phyloP scores from a whole-genome alignment of 1,284 basidiomycete species.

The Ceratobasidium theobromae region DNA sequence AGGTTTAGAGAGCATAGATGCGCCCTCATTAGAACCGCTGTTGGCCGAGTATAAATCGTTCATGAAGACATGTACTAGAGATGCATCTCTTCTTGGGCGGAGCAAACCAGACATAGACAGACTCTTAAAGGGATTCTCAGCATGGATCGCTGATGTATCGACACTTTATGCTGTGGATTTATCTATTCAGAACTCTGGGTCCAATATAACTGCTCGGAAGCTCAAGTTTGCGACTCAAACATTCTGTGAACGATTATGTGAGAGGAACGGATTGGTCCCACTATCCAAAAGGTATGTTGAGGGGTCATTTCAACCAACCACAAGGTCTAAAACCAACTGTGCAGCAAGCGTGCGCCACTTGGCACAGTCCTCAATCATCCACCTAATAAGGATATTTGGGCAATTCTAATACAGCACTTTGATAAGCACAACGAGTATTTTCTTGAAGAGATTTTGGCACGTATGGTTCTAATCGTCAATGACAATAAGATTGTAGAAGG shows the following conservation, averaged over 20 bases:
- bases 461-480: slow-evolving; percentile 47
- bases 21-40: slow-evolving; percentile 59
- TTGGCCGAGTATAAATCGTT: slow-evolving; percentile 69
- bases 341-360: slow-evolving; percentile 62
- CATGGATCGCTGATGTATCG: slow-evolving; percentile 73
- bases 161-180: slow-evolving; percentile 50
- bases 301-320: background rate
- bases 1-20: slow-evolving; percentile 38
- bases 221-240: slow-evolving; percentile 62
- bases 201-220: slow-evolving; percentile 42
- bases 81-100: slow-evolving; percentile 58
- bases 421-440: slow-evolving; percentile 59
- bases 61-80: slow-evolving; percentile 60
- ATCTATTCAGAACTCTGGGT: slow-evolving; percentile 37
- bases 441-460: slow-evolving; percentile 53
- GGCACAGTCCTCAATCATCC: slow-evolving; percentile 53
- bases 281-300: slow-evolving; percentile 69
- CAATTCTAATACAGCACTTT: slow-evolving; percentile 66
- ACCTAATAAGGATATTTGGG: slow-evolving; percentile 65
- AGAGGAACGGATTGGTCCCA: slow-evolving; percentile 71
- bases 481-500: slow-evolving; percentile 31
- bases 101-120: slow-evolving; percentile 54
- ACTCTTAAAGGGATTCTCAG: slow-evolving; percentile 59
- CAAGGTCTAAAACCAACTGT: slow-evolving; percentile 32
- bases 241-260: slow-evolving; percentile 63